These are phyloP conservation scores for Alternaria sp. DNA, from an alignment of 2,329 filamentous ascomycete species.

Conservation along the genomic window DNA sequence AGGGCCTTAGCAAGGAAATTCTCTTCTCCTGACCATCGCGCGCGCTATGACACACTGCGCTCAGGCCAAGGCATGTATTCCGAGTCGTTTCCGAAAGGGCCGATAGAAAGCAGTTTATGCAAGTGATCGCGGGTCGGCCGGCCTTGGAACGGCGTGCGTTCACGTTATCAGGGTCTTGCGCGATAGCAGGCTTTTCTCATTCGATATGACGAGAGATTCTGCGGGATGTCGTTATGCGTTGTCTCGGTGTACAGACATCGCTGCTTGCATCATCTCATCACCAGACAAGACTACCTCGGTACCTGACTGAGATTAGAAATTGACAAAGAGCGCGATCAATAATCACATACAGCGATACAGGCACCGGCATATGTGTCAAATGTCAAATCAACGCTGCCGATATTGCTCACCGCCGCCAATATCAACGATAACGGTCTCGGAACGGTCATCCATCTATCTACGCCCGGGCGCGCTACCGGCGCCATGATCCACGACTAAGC, in stretches of 20 bases:
- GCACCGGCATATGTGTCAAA: not conserved
- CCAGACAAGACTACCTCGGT: not conserved
- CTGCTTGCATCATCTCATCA: not conserved
- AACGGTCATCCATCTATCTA: not conserved
- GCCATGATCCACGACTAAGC: constrained; percentile 10
- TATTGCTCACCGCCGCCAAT: constrained; percentile 12
- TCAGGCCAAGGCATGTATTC: constrained; percentile 7
- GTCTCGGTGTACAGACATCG: not conserved
- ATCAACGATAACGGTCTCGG: constrained; percentile 4
- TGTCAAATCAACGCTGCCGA: not conserved
- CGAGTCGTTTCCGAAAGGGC: constrained; percentile 10
- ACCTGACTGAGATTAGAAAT: not conserved
- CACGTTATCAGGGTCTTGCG: constrained; percentile 10
- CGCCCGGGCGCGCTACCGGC: constrained; percentile 18
- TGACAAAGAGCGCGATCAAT: not conserved
- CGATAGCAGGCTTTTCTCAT: constrained; percentile 1
- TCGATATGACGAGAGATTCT: not conserved
- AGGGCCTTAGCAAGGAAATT: not conserved
- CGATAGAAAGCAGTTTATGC: constrained; percentile 12
- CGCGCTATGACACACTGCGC: constrained; percentile 4
- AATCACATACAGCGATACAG: not conserved
- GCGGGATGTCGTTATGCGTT: not conserved
- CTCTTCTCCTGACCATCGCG: not conserved
- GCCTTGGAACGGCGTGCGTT: constrained; percentile 7
- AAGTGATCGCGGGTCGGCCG: constrained; percentile 7